phyloP scores from a whole-genome alignment of 306 rosid genomes.

The Sicyos edulis region DNA sequence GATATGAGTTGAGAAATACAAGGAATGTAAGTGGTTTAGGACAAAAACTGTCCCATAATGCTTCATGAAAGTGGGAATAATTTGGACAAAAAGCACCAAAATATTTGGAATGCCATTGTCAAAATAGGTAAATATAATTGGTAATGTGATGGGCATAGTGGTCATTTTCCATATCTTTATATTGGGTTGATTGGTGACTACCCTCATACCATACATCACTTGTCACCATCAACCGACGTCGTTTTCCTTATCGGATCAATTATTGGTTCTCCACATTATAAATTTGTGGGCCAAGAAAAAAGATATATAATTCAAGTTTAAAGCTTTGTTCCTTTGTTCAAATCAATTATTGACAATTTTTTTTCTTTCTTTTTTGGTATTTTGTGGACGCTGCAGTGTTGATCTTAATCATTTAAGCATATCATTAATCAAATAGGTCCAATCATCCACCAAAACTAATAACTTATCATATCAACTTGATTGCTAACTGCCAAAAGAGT shows the following conservation, averaged over 20 bases:
- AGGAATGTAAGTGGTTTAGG: background rate
- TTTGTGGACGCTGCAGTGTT: no score
- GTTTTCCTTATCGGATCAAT: conserved; percentile 29
- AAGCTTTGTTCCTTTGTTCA: background rate
- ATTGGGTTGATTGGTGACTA: conserved; percentile 12
- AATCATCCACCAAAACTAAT: no score
- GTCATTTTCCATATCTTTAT: conserved; percentile 31
- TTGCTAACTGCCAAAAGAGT: background rate
- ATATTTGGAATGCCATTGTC: background rate
- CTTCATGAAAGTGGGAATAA: background rate
- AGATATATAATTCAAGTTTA: background rate
- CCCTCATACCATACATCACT: conserved; percentile 19
- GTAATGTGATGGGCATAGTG: conserved; percentile 16
- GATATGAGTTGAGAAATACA: background rate
- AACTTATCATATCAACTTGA: background rate
- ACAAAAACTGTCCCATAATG: background rate
- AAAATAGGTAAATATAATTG: background rate
- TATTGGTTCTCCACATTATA: conserved; percentile 7
- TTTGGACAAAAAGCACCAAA: background rate
- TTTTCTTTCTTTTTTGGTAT: background rate
- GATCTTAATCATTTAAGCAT: background rate
- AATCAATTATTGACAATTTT: background rate
- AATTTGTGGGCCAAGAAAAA: background rate
- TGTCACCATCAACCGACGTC: conserved; percentile 28
- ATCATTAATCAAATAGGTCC: background rate